These are phyloP conservation scores for Penicillium desertorum DNA, from an alignment of 495 filamentous ascomycete genomes.

Conservation along the genomic window DNA sequence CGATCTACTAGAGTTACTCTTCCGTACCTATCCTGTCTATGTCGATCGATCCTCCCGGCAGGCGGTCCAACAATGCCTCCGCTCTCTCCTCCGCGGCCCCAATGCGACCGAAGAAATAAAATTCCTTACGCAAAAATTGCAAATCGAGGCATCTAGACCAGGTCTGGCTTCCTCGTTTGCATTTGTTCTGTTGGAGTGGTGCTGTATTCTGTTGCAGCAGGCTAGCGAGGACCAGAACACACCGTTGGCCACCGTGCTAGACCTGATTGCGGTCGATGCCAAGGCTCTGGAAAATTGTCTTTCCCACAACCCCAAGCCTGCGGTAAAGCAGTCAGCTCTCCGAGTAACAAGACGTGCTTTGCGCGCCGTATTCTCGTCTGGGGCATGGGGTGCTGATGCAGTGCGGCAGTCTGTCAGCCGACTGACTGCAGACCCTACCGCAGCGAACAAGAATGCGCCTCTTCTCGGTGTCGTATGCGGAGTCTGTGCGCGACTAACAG, in stretches of 20 bases:
- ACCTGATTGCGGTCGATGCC: conserved; percentile 61
- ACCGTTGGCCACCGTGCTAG: conserved; percentile 66
- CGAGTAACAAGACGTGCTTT: conserved; percentile 72
- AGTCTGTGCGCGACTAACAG: conserved; percentile 69
- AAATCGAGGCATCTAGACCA: conserved; percentile 66
- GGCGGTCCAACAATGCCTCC: conserved; percentile 76
- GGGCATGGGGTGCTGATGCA: conserved; percentile 54
- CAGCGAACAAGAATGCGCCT: conserved; percentile 66
- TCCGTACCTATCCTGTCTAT: conserved; percentile 85
- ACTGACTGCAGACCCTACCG: conserved; percentile 61
- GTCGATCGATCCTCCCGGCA: conserved; percentile 77
- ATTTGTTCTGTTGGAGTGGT: conserved; percentile 91
- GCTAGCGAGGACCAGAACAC: conserved; percentile 46
- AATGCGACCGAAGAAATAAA: conserved; percentile 52
- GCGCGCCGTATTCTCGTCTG: conserved; percentile 61
- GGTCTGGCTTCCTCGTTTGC: conserved; percentile 75
- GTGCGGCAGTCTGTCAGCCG: conserved; percentile 62
- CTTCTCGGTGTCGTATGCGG: conserved; percentile 83
- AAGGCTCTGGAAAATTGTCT: conserved; percentile 75
- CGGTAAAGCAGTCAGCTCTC: conserved; percentile 64
- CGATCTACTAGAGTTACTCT: conserved; percentile 65
- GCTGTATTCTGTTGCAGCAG: conserved; percentile 69
- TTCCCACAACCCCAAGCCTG: conserved; percentile 55
- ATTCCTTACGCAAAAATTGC: conserved; percentile 56
- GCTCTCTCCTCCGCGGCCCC: conserved; percentile 57